Evolutionary conservation across 176 grass and related monocot genomes (phyloP).

Genomic region (Eragrostis nindensis): DNA sequence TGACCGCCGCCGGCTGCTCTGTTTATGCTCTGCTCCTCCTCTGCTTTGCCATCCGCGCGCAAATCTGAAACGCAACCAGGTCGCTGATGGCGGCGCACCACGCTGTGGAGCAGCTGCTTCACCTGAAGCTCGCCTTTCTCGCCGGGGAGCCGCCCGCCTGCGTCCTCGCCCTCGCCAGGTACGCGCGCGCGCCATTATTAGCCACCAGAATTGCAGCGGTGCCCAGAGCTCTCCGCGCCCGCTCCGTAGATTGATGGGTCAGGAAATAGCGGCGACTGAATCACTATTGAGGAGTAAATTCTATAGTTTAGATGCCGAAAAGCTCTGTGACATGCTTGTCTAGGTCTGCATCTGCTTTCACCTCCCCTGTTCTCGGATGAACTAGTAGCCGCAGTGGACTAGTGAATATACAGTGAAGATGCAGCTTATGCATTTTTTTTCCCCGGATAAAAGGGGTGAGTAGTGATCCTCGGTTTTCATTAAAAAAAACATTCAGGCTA

Average conservation of each 20-base stretch:
- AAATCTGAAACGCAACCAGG: not conserved
- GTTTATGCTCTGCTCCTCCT: too few species aligned
- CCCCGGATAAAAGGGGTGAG: too few species aligned
- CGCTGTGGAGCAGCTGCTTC: slow-evolving; percentile 25
- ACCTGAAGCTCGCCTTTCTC: slow-evolving; percentile 73
- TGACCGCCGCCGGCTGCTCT: not conserved
- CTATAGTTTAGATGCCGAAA: not conserved
- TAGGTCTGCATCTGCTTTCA: not conserved
- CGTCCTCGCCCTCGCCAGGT: slow-evolving; percentile 80
- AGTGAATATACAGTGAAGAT: not conserved
- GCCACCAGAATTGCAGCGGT: not conserved
- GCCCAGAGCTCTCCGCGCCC: not conserved
- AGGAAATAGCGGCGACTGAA: not conserved
- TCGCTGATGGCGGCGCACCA: slow-evolving; percentile 24
- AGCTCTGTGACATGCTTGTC: not conserved
- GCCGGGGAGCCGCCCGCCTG: slow-evolving; percentile 66
- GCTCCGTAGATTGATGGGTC: not conserved
- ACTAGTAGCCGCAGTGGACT: not conserved
- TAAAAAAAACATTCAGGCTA: too few species aligned
- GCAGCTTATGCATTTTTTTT: not conserved
- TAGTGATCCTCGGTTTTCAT: too few species aligned
- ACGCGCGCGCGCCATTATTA: not conserved
- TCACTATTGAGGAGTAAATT: not conserved
- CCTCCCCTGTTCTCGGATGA: not conserved
- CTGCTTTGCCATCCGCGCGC: not conserved